Evolutionary conservation across 345 rosid species (phyloP), one percentile per base, ranked within the genome.

Genomic region (Aquilaria sinensis): DNA sequence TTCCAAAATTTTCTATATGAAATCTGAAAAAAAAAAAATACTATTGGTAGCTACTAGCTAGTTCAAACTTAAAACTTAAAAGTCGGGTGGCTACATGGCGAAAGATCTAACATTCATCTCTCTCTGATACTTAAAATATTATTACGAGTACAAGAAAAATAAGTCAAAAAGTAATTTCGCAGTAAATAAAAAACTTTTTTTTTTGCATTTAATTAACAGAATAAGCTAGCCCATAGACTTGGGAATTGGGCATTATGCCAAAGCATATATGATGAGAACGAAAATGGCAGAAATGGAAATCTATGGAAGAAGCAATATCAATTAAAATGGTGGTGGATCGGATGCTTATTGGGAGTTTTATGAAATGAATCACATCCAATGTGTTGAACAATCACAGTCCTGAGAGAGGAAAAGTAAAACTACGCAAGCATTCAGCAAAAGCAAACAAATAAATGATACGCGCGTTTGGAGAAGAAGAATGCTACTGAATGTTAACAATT

Each of bases 381-480:
- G 47, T 12, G 81, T 77, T 82, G 65, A 74, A 57, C 74, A 29
- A 74, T 77, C 83, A 1, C 67, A 50, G 1, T 79, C 80, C 3
- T 2, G 23, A n/a, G 83, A 76, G 67, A 77, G 64, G 53, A 1
- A 67, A 14, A 66, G 8, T 31, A 5, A 13, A 74, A 72, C 83
- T 58, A 74, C 23, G 75, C 73, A 43, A 47, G 30, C 11, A 23
- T 23, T 23, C 23, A 23, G 23, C 23, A 51, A 37, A 37, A 9
- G 5, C 43, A 37, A 5, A 9, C 7, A 37, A 5, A 9, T 0
- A 37, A 9, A 37, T 37, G 43, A 37, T 37, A 37, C 7, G 8
- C 0, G 8, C 67, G 68, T 77, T 75, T 72, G 43, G 33, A 9
- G 56, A 45, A 58, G 63, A 68, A 63, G 69, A 11, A 59, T 67